Conservation (phyloP, 164 flowering plant species). For the Amborella trichopoda region DNA sequence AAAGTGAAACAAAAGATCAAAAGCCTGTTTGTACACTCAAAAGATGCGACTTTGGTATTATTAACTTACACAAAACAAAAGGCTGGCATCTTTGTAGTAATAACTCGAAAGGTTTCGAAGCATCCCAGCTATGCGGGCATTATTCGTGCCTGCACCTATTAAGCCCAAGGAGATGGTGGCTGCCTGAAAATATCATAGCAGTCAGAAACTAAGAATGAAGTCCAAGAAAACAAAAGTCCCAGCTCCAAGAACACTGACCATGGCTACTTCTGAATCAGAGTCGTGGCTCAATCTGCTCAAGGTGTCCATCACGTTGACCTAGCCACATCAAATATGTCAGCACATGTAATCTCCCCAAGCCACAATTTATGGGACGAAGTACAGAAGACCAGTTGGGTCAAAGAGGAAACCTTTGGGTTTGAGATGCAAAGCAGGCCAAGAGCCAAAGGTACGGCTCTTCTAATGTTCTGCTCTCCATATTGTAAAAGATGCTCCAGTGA, state of each 20-base stretch:
- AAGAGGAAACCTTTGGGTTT: conserved; percentile 69
- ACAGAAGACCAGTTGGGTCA: background rate
- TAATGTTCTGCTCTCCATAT: conserved; percentile 89
- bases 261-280: conserved; percentile 91
- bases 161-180: conserved; percentile 90
- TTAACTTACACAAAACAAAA: conserved; percentile 71
- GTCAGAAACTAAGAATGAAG: background rate
- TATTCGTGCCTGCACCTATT: conserved; percentile 98
- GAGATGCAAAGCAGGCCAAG: conserved; percentile 94
- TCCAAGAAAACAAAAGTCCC: background rate
- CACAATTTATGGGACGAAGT: too few species aligned
- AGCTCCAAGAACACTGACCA: conserved; percentile 32
- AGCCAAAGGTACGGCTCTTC: conserved; percentile 89
- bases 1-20: conserved; percentile 2
- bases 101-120: conserved; percentile 96
- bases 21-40: background rate
- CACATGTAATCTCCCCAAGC: too few species aligned
- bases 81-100: conserved; percentile 92
- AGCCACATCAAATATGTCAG: conserved; percentile 2
- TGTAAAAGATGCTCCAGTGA: conserved; percentile 90
- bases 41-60: background rate
- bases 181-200: conserved; percentile 54
- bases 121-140: conserved; percentile 98
- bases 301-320: conserved; percentile 98
- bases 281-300: conserved; percentile 97